Evolutionary conservation across 805 yeast genomes (phyloP).

Genomic region (Ogataea nonfermentans): DNA sequence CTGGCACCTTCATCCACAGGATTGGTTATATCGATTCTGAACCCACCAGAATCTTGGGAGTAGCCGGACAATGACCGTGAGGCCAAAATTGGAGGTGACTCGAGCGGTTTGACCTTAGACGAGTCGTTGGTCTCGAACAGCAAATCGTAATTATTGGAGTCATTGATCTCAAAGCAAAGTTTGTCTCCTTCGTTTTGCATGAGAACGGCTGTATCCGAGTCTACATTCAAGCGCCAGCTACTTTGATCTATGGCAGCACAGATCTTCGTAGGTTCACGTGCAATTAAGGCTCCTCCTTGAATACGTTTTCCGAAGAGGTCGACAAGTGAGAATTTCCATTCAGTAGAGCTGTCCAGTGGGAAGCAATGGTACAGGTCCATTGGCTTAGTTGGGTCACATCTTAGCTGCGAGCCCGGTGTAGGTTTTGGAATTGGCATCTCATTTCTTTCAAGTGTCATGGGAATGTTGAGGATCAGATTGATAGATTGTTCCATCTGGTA

Average conservation of each 20-base stretch:
- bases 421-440: slow-evolving; percentile 81
- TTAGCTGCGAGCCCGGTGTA: slow-evolving; percentile 59
- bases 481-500: slow-evolving; percentile 63
- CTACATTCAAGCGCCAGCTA: slow-evolving; percentile 41
- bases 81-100: slow-evolving; percentile 62
- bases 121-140: slow-evolving; percentile 46
- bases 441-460: slow-evolving; percentile 60
- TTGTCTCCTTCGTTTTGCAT: slow-evolving; percentile 6
- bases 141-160: slow-evolving; percentile 35
- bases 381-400: slow-evolving; percentile 68
- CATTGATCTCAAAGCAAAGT: slow-evolving; percentile 26
- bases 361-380: slow-evolving; percentile 69
- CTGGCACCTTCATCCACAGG: slow-evolving; percentile 48
- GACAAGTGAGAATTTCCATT: slow-evolving; percentile 50
- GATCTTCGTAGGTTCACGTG: slow-evolving; percentile 41
- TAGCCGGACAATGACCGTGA: slow-evolving; percentile 89
- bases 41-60: slow-evolving; percentile 88
- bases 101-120: slow-evolving; percentile 37
- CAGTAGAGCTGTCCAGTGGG: slow-evolving; percentile 58
- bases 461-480: slow-evolving; percentile 70
- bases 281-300: slow-evolving; percentile 61
- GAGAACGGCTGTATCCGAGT: slow-evolving; percentile 8
- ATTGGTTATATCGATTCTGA: slow-evolving; percentile 75
- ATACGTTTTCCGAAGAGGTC: slow-evolving; percentile 71
- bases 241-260: slow-evolving; percentile 41